These are phyloP conservation scores for Odontarrhena argentea DNA, from an alignment of 345 rosid genomes.

Conservation along the genomic window DNA sequence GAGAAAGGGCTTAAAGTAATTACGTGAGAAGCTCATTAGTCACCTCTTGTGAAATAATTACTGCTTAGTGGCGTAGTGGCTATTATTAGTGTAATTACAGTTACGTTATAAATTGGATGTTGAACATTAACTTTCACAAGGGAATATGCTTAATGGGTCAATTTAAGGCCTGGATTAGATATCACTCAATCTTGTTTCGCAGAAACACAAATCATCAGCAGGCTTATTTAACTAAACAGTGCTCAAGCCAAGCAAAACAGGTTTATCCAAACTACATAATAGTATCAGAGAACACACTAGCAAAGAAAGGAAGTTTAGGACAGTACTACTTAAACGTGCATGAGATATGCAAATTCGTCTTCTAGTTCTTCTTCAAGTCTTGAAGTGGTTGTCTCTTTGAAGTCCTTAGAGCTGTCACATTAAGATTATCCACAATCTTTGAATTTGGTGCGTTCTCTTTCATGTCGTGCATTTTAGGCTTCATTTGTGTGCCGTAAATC, in stretches of 20 bases:
- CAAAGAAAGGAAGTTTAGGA: background rate
- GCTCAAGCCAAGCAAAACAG: background rate
- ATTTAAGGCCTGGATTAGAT: conserved; percentile 4
- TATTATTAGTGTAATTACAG: conserved; percentile 14
- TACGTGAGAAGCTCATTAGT: conserved; percentile 21
- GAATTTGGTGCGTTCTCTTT: conserved; percentile 40
- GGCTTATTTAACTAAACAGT: background rate
- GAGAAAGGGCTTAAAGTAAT: conserved; percentile 27
- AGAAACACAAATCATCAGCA: background rate
- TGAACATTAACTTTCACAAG: conserved; percentile 8
- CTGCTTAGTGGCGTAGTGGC: conserved; percentile 33
- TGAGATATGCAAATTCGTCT: conserved; percentile 31
- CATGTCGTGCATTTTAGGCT: conserved; percentile 31
- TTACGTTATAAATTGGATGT: conserved; percentile 5
- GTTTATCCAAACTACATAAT: background rate
- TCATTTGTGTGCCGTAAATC: conserved; percentile 29
- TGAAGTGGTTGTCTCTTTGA: conserved; percentile 40
- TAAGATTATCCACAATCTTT: conserved; percentile 31
- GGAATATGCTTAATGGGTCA: background rate
- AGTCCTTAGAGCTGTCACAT: conserved; percentile 38
- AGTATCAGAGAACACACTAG: background rate
- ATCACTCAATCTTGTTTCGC: background rate
- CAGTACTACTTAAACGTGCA: conserved; percentile 9
- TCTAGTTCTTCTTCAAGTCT: conserved; percentile 31
- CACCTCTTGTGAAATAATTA: conserved; percentile 25